A percentile compares a stretch with the other conserved stretches of the same genome.
Evolutionary conservation across 345 rosid genomes (phyloP).

Genomic region (Geranium brycei): DNA sequence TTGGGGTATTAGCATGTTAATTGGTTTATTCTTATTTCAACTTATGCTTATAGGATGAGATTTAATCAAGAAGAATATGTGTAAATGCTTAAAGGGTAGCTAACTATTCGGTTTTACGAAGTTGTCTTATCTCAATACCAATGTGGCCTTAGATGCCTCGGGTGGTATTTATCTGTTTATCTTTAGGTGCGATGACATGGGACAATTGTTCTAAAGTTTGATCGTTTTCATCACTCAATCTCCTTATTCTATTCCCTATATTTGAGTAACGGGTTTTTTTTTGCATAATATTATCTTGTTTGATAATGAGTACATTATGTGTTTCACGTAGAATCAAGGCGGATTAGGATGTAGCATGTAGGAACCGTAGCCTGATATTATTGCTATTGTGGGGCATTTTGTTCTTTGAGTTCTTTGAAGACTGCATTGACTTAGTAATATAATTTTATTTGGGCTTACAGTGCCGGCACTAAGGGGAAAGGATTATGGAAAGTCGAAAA

Average conservation of each 20-base stretch:
- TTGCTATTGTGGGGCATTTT: background rate
- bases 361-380: background rate
- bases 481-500: slow-evolving; percentile 86
- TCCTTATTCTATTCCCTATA: background rate
- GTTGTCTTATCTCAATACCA: background rate
- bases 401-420: slow-evolving; percentile 2
- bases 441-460: slow-evolving; percentile 15
- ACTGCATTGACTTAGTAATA: slow-evolving; percentile 4
- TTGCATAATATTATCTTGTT: background rate
- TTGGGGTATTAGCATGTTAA: no score
- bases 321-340: background rate
- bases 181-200: background rate
- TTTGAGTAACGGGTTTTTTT: background rate
- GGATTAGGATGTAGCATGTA: background rate
- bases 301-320: background rate
- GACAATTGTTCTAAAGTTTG: background rate
- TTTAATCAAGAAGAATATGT: no score
- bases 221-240: background rate
- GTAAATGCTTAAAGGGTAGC: background rate
- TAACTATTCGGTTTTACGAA: background rate
- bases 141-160: background rate
- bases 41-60: no score
- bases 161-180: no score
- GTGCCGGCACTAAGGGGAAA: slow-evolving; percentile 96
- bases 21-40: no score